These are phyloP conservation scores for Psidium guajava DNA, from an alignment of 345 rosid genomes.

Conservation along the genomic window DNA sequence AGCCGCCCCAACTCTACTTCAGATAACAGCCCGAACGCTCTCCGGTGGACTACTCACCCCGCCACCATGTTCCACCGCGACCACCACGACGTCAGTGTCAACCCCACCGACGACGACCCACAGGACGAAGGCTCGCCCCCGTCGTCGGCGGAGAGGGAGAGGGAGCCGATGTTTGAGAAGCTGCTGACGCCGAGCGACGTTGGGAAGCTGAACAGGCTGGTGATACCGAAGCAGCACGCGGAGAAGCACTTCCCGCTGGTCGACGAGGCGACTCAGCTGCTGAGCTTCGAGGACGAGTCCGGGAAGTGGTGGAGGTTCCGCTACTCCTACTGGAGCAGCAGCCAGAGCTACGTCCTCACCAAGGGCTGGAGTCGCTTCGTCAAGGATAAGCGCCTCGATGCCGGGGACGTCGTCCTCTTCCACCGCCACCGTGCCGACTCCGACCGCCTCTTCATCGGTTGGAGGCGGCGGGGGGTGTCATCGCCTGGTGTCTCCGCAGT, in stretches of 20 bases:
- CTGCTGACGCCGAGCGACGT: slow-evolving; percentile 87
- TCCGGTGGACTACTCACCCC: not conserved
- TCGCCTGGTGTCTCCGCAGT: not conserved
- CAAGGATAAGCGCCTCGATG: slow-evolving; percentile 74
- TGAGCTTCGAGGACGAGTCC: slow-evolving; percentile 79
- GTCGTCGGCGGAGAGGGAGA: not conserved
- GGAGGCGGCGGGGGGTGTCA: slow-evolving; percentile 32
- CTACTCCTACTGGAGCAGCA: slow-evolving; percentile 84
- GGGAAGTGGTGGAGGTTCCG: slow-evolving; percentile 81
- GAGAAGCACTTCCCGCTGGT: slow-evolving; percentile 68
- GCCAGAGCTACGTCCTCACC: slow-evolving; percentile 84
- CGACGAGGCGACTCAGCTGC: slow-evolving; percentile 4
- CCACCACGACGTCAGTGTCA: not conserved
- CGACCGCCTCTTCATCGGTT: slow-evolving; percentile 58
- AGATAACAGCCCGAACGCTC: not conserved
- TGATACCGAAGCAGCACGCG: slow-evolving; percentile 85
- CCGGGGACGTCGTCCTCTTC: slow-evolving; percentile 67
- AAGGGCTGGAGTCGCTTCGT: slow-evolving; percentile 93
- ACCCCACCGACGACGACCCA: slow-evolving; percentile 6
- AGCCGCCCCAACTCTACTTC: not conserved
- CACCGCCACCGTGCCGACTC: slow-evolving; percentile 42
- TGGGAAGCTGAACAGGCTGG: slow-evolving; percentile 82
- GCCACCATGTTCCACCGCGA: not conserved
- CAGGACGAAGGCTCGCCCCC: slow-evolving; percentile 3
- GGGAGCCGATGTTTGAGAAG: slow-evolving; percentile 64